A percentile compares a stretch with the other conserved stretches of the same genome.
Evolutionary conservation across 352 stramenopile species (phyloP).

Genomic region (Phytophthora macrochlamydospora): DNA sequence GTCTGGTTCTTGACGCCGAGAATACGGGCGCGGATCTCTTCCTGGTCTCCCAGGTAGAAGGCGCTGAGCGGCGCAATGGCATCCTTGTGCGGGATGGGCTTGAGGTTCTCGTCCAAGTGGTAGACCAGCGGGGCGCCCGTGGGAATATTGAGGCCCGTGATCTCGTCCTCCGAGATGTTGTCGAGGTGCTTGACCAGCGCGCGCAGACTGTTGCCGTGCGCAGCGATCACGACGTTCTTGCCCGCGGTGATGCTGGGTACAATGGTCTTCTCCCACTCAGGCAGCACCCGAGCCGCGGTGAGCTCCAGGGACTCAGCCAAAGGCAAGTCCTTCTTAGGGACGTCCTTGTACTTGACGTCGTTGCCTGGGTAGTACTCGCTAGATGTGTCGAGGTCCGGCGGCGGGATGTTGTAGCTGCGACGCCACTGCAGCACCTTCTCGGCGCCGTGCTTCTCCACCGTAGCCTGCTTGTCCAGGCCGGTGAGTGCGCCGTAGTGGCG

Average conservation of each 20-base stretch:
- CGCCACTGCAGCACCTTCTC: conserved; percentile 96
- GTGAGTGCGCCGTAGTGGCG: conserved; percentile 90
- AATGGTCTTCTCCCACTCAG: conserved; percentile 92
- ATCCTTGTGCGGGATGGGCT: conserved; percentile 82
- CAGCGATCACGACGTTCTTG: conserved; percentile 95
- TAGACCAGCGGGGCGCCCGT: conserved; percentile 91
- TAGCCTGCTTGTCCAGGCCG: conserved; percentile 92
- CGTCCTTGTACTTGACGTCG: conserved; percentile 91
- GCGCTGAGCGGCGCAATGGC: conserved; percentile 85
- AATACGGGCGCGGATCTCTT: conserved; percentile 96
- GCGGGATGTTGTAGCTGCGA: conserved; percentile 98
- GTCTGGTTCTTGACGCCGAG: conserved; percentile 98
- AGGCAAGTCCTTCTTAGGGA: conserved; percentile 88
- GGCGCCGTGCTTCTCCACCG: conserved; percentile 89
- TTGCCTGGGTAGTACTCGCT: conserved; percentile 93
- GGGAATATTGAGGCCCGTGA: conserved; percentile 95
- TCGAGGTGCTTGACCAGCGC: conserved; percentile 96
- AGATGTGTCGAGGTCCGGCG: conserved; percentile 91
- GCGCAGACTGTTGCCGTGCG: conserved; percentile 94
- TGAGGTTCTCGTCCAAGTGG: conserved; percentile 86
- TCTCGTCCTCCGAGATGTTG: conserved; percentile 91
- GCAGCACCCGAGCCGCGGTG: conserved; percentile 92
- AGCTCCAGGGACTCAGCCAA: conserved; percentile 94
- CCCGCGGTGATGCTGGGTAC: conserved; percentile 90
- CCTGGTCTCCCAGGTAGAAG: conserved; percentile 94